Conservation (phyloP, 331 rosid species). For the Quercus phellos region DNA sequence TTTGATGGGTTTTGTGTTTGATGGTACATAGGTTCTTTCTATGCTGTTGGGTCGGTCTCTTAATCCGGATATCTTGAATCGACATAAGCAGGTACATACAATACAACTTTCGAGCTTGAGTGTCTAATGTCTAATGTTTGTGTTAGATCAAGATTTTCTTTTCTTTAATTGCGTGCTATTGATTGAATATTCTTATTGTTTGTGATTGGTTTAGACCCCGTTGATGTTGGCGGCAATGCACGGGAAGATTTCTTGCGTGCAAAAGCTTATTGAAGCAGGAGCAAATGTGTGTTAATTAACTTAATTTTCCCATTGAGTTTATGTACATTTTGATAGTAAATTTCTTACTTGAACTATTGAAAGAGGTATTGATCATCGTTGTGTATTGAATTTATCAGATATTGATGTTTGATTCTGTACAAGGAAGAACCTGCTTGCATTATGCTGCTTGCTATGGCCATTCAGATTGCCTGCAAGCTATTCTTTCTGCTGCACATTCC, state of each 20-base stretch:
- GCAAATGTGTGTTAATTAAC: conserved; percentile 58
- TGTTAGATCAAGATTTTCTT: neutral
- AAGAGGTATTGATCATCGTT: conserved; percentile 9
- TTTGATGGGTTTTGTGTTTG: conserved; percentile 15
- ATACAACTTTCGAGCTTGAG: no score
- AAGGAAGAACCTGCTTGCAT: conserved; percentile 81
- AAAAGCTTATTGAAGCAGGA: conserved; percentile 70
- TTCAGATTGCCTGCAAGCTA: conserved; percentile 61
- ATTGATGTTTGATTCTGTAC: conserved; percentile 75
- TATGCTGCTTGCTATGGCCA: conserved; percentile 81
- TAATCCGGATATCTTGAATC: conserved; percentile 60
- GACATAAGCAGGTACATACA: conserved; percentile 59
- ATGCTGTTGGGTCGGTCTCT: conserved; percentile 54
- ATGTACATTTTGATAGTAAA: conserved; percentile 1
- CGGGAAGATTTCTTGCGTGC: conserved; percentile 63
- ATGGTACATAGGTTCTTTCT: conserved; percentile 54
- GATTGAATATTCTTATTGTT: neutral
- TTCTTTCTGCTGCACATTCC: conserved; percentile 74
- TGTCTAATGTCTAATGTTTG: neutral
- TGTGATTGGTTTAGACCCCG: conserved; percentile 53
- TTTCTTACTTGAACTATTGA: conserved; percentile 1
- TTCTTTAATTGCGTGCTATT: neutral
- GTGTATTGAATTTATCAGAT: conserved; percentile 39
- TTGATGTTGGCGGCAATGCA: conserved; percentile 85
- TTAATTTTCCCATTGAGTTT: neutral